These are phyloP conservation scores for Solanum virginianum DNA, from an alignment of 257 asterid species.

Conservation along the genomic window DNA sequence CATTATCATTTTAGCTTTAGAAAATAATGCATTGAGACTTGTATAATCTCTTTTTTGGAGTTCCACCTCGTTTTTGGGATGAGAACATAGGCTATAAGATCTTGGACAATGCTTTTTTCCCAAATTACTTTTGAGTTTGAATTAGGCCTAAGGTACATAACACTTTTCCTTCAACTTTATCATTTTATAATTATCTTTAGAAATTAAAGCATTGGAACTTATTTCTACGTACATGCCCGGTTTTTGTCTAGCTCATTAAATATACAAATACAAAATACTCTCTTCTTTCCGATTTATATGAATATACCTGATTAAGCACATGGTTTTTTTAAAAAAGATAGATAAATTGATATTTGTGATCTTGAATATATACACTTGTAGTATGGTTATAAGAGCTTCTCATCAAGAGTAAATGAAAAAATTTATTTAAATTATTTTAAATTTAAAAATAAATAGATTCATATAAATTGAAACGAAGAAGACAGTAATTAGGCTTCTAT, in stretches of 20 bases:
- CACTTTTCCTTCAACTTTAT: background rate
- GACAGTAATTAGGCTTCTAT: no score
- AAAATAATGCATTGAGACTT: background rate
- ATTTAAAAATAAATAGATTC: no score
- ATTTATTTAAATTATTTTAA: background rate
- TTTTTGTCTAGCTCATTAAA: background rate
- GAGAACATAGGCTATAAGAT: background rate
- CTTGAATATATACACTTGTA: no score
- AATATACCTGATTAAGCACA: background rate
- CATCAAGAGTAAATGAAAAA: background rate
- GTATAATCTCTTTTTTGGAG: background rate
- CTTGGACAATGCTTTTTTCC: background rate
- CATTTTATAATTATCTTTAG: background rate
- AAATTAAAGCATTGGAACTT: background rate
- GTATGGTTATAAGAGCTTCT: no score
- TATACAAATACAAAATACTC: background rate
- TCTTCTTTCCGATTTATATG: background rate
- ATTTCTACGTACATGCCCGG: background rate
- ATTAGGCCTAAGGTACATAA: background rate
- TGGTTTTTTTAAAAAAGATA: background rate
- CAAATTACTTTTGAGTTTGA: background rate
- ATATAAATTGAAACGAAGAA: no score
- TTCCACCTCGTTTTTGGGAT: rapidly evolving
- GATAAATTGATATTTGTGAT: background rate
- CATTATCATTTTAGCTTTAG: background rate